A percentile compares a stretch with the other conserved stretches of the same genome.
Evolutionary conservation across 192 early-diverging fungal species (phyloP).

Genomic region (Coemansia sp.): DNA sequence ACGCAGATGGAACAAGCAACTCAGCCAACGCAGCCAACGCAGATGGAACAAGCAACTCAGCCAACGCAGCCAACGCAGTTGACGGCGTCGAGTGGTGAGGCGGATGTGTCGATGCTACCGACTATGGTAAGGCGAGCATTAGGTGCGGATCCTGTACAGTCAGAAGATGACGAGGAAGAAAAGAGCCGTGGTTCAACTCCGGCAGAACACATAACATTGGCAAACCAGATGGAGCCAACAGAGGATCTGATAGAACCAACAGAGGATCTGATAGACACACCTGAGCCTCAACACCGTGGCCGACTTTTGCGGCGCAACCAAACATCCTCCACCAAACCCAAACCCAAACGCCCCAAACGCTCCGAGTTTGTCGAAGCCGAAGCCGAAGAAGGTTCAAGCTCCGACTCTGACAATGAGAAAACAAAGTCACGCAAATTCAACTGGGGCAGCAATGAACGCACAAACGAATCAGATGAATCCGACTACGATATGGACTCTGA

Average conservation of each 20-base stretch:
- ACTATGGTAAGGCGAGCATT: neutral
- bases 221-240: no score
- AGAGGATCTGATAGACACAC: neutral
- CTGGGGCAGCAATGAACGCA: slow-evolving; percentile 26
- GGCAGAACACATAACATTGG: no score
- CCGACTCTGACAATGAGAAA: slow-evolving; percentile 23
- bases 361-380: slow-evolving; percentile 56
- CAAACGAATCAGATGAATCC: slow-evolving; percentile 22
- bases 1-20: neutral
- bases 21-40: neutral
- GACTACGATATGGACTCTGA: slow-evolving; percentile 40
- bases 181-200: neutral
- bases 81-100: neutral
- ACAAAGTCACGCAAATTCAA: slow-evolving; percentile 29
- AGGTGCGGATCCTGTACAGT: neutral
- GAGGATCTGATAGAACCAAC: neutral
- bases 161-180: neutral
- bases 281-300: neutral
- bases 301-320: slow-evolving; percentile 11
- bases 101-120: neutral
- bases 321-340: neutral
- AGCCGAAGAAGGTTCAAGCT: slow-evolving; percentile 50
- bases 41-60: neutral
- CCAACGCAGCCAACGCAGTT: neutral
- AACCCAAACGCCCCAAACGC: slow-evolving; percentile 13